These are phyloP conservation scores for Mucor ambiguus DNA, from an alignment of 371 early-diverging fungal species.

Conservation along the genomic window DNA sequence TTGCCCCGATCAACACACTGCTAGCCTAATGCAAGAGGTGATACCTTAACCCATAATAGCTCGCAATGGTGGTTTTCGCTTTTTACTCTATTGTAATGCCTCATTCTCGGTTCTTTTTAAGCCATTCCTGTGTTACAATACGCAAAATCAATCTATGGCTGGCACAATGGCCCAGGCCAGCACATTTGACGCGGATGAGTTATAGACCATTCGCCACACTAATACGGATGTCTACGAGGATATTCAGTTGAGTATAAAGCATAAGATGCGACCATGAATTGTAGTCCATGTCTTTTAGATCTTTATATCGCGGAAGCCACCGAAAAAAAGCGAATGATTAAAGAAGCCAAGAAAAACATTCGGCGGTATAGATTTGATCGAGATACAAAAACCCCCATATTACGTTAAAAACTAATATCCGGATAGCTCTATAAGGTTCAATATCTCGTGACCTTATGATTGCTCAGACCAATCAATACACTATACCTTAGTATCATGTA, in stretches of 20 bases:
- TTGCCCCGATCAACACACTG: no score
- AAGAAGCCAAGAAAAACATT: not conserved
- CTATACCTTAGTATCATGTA: not conserved
- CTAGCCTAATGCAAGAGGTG: no score
- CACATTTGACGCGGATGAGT: no score
- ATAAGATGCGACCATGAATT: not conserved
- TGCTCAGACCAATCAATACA: not conserved
- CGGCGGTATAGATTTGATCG: not conserved
- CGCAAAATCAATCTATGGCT: no score
- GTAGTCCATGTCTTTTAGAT: not conserved
- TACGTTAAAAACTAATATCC: not conserved
- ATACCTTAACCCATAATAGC: no score
- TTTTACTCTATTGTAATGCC: no score
- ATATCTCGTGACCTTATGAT: not conserved
- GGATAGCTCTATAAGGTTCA: not conserved
- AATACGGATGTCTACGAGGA: not conserved
- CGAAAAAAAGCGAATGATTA: not conserved
- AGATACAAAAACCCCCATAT: not conserved
- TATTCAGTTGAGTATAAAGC: not conserved
- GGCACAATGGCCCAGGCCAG: no score
- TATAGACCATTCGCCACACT: no score
- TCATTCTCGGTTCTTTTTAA: no score
- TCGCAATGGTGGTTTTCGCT: no score
- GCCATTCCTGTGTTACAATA: no score
- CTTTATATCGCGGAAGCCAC: not conserved